These are phyloP conservation scores for Tilletiaria anomala DNA, from an alignment of 1,284 basidiomycete genomes.

Conservation along the genomic window DNA sequence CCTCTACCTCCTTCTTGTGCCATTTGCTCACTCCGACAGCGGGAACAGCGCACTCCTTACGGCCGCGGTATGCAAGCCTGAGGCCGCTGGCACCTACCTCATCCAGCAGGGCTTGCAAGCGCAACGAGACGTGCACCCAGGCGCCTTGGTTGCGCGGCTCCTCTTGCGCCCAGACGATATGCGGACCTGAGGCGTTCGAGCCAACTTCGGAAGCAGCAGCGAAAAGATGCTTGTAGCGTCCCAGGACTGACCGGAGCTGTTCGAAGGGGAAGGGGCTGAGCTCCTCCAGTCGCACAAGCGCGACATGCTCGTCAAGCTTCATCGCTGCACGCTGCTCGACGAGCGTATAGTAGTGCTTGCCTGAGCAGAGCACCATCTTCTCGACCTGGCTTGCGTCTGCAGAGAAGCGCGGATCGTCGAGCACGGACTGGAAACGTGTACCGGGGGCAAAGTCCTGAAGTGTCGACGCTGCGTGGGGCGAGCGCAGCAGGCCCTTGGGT, in stretches of 20 bases:
- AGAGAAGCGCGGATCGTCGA: constrained; percentile 46
- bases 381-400: constrained; percentile 35
- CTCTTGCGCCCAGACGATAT: constrained; percentile 77
- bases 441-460: constrained; percentile 53
- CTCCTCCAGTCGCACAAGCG: constrained; percentile 87
- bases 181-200: too few species aligned
- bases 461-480: constrained; percentile 49
- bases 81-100: too few species aligned
- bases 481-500: constrained; percentile 44
- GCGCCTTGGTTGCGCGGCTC: constrained; percentile 59
- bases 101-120: too few species aligned
- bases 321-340: too few species aligned
- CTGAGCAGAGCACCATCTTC: constrained; percentile 46
- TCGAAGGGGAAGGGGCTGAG: constrained; percentile 93
- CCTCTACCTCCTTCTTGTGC: too few species aligned
- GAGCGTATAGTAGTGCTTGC: too few species aligned
- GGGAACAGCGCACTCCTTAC: too few species aligned
- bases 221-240: constrained; percentile 92
- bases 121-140: not conserved
- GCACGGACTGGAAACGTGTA: constrained; percentile 57
- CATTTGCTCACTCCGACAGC: too few species aligned
- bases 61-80: too few species aligned
- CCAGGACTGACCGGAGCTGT: constrained; percentile 50
- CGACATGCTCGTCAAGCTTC: too few species aligned
- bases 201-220: too few species aligned